Percentiles rank a stretch among this genome's conserved stretches.
Evolutionary conservation across 306 rosid genomes (phyloP).

Genomic region (Pyrus betulifolia): DNA sequence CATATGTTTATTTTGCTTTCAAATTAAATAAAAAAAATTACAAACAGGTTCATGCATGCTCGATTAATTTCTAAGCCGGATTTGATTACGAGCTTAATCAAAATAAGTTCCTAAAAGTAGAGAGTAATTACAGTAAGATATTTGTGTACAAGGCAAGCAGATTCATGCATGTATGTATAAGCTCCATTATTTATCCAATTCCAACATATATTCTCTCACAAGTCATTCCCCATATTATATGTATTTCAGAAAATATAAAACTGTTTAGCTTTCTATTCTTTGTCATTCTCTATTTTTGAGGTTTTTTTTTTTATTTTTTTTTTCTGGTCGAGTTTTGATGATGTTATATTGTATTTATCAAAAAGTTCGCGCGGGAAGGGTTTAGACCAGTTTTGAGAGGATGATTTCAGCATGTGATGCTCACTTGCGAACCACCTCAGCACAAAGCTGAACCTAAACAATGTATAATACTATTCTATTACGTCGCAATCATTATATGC

Average conservation of each 20-base stretch:
- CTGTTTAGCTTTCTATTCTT: constrained; percentile 27
- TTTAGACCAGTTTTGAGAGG: constrained; percentile 23
- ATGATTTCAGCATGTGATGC: constrained; percentile 43
- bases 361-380: constrained; percentile 18
- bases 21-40: constrained; percentile 7
- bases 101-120: constrained; percentile 5
- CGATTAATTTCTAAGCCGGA: background rate
- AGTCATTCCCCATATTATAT: constrained; percentile 7
- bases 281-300: constrained; percentile 22
- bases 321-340: background rate
- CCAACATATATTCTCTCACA: constrained; percentile 5
- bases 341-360: constrained; percentile 16
- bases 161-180: constrained; percentile 11
- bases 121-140: constrained; percentile 14
- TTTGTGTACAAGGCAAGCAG: constrained; percentile 12
- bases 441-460: constrained; percentile 30
- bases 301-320: background rate
- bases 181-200: background rate
- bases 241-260: constrained; percentile 12
- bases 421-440: constrained; percentile 45
- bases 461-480: constrained; percentile 20
- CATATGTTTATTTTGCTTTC: constrained; percentile 18
- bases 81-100: background rate
- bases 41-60: constrained; percentile 34
- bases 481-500: constrained; percentile 20